Evolutionary conservation across 1,139 yeast species (phyloP), one percentile per base, ranked within the genome.

Genomic region (Blastobotrys buckinghamii): DNA sequence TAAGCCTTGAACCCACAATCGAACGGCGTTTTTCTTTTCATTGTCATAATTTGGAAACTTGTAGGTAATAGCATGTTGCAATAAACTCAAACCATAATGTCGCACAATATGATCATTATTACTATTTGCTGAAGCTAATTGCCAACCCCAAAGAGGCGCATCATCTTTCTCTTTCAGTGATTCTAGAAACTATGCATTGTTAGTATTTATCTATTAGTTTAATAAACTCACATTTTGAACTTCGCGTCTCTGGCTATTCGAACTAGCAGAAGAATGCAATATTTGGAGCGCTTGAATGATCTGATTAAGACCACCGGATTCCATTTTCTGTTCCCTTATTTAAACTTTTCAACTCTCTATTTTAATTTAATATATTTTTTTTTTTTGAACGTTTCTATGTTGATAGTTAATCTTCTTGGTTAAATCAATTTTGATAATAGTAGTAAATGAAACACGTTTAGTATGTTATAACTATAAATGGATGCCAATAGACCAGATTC

Each of bases 141-240:
- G 90, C 68, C 83, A 90, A 1, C 98, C 98, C 92, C 96, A 89
- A 53, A 72, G 79, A 0, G 97, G 97, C 37, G 95, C 84, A 62
- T 89, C 94, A 13, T 83, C 86, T 54, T 84, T 81, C 39, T 74
- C 69, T 62, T 88, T 89, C 40, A 90, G 79, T 12, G 80, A 71
- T 59, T 89, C 96, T 39, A 92, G 72, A 58, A 88, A 86, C 56
- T 67, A 39, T 13, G 33, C 17, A 8, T 53, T 37, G 43, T 53
- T 48, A 37, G 39, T 29, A 32, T 19, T 40, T 16, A 32, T 4
- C 12, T 22, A 32, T 16, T 16, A 4, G 2, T 15, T 13, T 38
- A 24, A 16, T 26, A 16, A 39, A 62, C 69, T 53, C 53, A 66
- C 71, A 48, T 65, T 71, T 52, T 70, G 73, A 13, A 75, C 75